Percentiles rank a stretch among this genome's conserved stretches.
Conservation (phyloP, 1,284 basidiomycete species). For the Takashimella tepidaria region DNA sequence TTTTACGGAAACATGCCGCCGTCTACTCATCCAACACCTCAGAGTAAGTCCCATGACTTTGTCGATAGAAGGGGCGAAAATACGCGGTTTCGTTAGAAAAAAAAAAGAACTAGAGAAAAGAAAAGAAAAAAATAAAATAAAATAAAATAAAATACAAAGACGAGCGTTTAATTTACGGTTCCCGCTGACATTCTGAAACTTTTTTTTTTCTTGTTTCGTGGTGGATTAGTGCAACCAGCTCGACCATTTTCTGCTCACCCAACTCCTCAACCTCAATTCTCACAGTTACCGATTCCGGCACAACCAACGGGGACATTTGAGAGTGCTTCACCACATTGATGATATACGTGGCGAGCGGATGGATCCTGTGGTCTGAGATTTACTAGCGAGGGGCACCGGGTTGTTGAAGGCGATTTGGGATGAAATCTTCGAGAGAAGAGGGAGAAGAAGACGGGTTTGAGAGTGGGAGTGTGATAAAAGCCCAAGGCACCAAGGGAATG, state of each 20-base stretch:
- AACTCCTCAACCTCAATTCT: neutral
- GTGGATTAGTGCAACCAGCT: neutral
- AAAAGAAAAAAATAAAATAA: no score
- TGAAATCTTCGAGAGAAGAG: no score
- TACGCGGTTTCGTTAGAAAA: no score
- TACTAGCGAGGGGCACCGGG: neutral
- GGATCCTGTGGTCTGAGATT: neutral
- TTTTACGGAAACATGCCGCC: conserved; percentile 25
- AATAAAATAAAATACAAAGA: no score
- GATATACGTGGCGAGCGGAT: neutral
- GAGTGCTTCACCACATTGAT: neutral
- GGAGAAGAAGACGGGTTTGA: no score
- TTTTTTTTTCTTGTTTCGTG: no score
- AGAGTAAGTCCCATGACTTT: conserved; percentile 30
- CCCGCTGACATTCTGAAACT: no score
- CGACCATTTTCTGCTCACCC: neutral
- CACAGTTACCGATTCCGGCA: neutral
- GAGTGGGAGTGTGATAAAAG: neutral
- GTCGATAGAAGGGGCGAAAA: no score
- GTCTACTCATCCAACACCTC: conserved; percentile 36
- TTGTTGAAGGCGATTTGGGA: no score
- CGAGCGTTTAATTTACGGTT: no score
- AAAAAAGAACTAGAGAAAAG: no score
- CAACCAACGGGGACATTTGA: neutral
- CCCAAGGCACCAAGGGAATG: neutral